Percentiles rank a stretch among this genome's conserved stretches.
phyloP scores from a whole-genome alignment of 441 rosid genomes.

The Aquilaria agallochum region DNA sequence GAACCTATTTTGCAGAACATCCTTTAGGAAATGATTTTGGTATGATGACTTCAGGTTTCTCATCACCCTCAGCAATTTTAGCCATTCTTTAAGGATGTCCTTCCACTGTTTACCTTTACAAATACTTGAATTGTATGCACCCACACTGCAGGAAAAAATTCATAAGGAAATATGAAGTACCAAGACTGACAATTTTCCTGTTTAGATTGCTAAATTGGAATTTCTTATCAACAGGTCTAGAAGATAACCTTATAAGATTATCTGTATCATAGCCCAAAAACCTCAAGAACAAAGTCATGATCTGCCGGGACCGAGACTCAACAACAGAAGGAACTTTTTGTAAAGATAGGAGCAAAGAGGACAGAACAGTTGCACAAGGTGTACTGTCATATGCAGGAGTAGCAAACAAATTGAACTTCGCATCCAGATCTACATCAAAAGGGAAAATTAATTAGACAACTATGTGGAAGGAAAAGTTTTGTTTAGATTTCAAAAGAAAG shows the following conservation, averaged over 20 bases:
- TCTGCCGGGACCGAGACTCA: conserved; percentile 69
- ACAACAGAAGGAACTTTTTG: conserved; percentile 64
- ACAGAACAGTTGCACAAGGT: conserved; percentile 43
- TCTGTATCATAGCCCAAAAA: conserved; percentile 74
- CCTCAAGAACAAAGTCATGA: conserved; percentile 67
- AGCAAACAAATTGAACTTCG: conserved; percentile 45
- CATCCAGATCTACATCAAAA: conserved; percentile 58
- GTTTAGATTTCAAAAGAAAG: background rate
- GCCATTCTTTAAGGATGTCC: conserved; percentile 80
- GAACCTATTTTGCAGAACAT: conserved; percentile 75
- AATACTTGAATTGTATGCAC: conserved; percentile 40
- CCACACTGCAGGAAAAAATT: conserved; percentile 49
- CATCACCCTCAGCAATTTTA: conserved; percentile 73
- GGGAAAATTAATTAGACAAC: conserved; percentile 17
- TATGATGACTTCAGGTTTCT: conserved; percentile 61
- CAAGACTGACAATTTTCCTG: background rate
- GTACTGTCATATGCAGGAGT: conserved; percentile 54
- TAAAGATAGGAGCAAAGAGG: conserved; percentile 66
- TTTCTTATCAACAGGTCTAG: conserved; percentile 4
- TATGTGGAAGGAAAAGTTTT: background rate
- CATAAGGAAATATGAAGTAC: conserved; percentile 10
- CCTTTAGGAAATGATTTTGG: conserved; percentile 63
- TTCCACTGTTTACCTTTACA: conserved; percentile 88
- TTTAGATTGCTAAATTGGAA: background rate
- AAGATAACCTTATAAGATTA: conserved; percentile 53